A percentile compares a stretch with the other conserved stretches of the same genome.
These are phyloP conservation scores for Phaseolus lunatus DNA, from an alignment of 306 rosid genomes.

Conservation along the genomic window DNA sequence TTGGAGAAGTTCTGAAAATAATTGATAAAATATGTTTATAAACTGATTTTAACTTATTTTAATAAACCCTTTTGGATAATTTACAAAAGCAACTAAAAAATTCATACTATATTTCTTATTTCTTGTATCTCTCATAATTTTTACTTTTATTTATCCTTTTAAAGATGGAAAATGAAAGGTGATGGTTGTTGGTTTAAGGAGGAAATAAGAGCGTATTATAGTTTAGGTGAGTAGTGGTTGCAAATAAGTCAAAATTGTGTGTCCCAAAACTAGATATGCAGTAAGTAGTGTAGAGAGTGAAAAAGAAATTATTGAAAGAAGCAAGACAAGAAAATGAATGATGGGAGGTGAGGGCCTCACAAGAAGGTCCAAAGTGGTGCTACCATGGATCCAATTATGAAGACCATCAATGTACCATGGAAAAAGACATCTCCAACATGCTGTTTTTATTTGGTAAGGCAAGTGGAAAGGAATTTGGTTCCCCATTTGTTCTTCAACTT, in stretches of 20 bases:
- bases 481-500: not conserved
- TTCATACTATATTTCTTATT: no score
- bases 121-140: no score
- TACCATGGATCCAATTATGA: not conserved
- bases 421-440: not conserved
- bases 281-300: not conserved
- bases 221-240: not conserved
- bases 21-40: no score
- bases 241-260: constrained; percentile 3
- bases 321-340: constrained; percentile 18
- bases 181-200: not conserved
- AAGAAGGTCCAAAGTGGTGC: constrained; percentile 3
- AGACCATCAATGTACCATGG: not conserved
- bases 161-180: no score
- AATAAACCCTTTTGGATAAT: no score
- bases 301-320: not conserved
- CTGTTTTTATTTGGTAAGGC: not conserved
- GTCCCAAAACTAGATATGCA: not conserved
- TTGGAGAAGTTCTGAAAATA: no score
- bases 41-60: no score
- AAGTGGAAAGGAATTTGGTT: constrained; percentile 1
- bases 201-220: not conserved
- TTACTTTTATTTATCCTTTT: no score
- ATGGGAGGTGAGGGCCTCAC: not conserved
- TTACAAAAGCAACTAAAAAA: no score